Evolutionary conservation across 192 early-diverging fungal genomes (phyloP).

Genomic region (Coemansia sp.): DNA sequence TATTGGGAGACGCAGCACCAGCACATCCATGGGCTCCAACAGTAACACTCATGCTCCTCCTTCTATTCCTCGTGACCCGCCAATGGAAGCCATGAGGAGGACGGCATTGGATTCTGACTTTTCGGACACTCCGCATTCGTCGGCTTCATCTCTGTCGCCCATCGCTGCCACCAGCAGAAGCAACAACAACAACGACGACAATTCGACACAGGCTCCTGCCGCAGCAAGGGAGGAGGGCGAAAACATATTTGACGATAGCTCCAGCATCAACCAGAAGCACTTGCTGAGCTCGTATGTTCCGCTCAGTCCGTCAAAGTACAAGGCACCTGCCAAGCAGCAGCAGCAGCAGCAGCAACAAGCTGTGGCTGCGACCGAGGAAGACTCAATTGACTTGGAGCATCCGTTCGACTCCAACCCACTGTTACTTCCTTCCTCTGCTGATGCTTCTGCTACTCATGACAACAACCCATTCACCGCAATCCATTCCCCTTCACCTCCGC

Average conservation of each 20-base stretch:
- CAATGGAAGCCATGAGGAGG: background rate
- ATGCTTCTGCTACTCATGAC: background rate
- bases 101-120: conserved; percentile 47
- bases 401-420: conserved; percentile 33
- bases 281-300: conserved; percentile 15
- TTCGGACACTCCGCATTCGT: conserved; percentile 10
- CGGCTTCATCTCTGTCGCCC: background rate
- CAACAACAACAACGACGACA: background rate
- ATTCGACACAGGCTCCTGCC: background rate
- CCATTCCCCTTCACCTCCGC: no score
- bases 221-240: background rate
- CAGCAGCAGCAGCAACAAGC: no score
- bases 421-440: conserved; percentile 6
- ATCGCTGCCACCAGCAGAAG: background rate
- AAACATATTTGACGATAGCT: conserved; percentile 2
- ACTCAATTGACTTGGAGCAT: conserved; percentile 16
- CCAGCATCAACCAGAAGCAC: conserved; percentile 2
- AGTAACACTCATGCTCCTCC: background rate
- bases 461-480: conserved; percentile 10
- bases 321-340: no score
- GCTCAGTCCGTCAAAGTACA: conserved; percentile 21
- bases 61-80: background rate
- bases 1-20: conserved; percentile 15
- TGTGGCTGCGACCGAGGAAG: background rate
- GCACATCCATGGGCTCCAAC: conserved; percentile 5